Evolutionary conservation across 208 protist species (phyloP), one percentile per base, ranked within the genome.

Genomic region (Crithidia fasciculata): DNA sequence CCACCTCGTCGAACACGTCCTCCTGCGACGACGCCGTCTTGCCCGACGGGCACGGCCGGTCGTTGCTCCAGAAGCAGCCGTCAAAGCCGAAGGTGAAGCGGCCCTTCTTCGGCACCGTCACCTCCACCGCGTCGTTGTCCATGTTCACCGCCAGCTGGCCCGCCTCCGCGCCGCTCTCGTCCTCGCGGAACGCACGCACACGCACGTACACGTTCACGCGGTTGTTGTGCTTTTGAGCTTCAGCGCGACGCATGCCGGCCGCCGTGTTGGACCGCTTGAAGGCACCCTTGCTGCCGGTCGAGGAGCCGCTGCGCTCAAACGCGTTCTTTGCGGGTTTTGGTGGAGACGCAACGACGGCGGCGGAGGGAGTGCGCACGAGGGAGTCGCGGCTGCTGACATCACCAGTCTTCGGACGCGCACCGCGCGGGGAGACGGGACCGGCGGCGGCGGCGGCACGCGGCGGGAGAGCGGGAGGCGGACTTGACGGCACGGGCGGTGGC

Each of bases 1-100:
- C 96, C 54, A 98, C 77, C 57, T 84, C 81, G n/a, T 93, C 86
- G 75, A 96, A 98, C 44, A 98, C 91, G 45, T 92, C 90, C 47
- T 86, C 82, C 81, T 98, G 95, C 40, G 76, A 78, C 61, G 83
- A 68, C 57, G 81, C 82, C 18, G 56, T 12, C 74, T 92, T 87
- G 12, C 80, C 81, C 16, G 72, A 74, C 36, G 78, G 68, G 52
- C 69, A 70, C 60, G 89, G 74, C 49, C 80, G 73, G 65, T 97
- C 82, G 71, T 90, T 92, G 65, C 88, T 97, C 87, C 92, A 97
- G 87, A 98, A 98, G 80, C 84, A 95, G 19, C 96, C 90, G 80
- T 98, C 96, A 74, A 98, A 98, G 9, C 84, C 87, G 77, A 98
- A 98, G 8, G 80, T 81, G 77, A 90, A 90, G 43, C 69, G 62